phyloP scores from a whole-genome alignment of 371 early-diverging fungal species.

The Syncephalastrum sp. region DNA sequence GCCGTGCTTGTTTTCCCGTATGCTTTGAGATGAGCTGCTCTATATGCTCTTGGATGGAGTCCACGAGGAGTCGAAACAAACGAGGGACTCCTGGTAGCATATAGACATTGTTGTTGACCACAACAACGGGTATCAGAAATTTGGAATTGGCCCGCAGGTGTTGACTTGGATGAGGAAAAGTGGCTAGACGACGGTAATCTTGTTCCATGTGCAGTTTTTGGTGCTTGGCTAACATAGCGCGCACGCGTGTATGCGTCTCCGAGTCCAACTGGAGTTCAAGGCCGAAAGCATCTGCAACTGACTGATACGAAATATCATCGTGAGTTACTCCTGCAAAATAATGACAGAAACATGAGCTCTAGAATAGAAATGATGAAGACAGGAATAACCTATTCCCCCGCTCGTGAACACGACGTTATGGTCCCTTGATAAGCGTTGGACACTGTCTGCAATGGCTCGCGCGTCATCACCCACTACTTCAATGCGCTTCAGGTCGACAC shows the following conservation, averaged over 20 bases:
- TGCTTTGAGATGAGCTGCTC: constrained; percentile 15
- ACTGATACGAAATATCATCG: constrained; percentile 69
- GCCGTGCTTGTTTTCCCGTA: constrained; percentile 13
- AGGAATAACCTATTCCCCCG: constrained; percentile 63
- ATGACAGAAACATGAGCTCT: neutral
- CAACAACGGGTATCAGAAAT: constrained; percentile 42
- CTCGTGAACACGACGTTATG: constrained; percentile 69
- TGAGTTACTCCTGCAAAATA: constrained; percentile 51
- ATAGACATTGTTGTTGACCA: constrained; percentile 52
- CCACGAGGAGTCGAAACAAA: constrained; percentile 57
- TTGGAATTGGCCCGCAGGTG: constrained; percentile 37
- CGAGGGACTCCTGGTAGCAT: constrained; percentile 74
- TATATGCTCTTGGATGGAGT: constrained; percentile 31
- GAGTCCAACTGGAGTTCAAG: constrained; percentile 45
- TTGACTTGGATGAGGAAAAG: constrained; percentile 47
- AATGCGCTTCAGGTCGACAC: constrained; percentile 60
- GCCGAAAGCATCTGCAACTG: constrained; percentile 65
- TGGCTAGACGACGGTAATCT: constrained; percentile 58
- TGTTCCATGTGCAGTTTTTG: constrained; percentile 8
- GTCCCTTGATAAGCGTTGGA: constrained; percentile 44
- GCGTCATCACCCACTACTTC: constrained; percentile 62
- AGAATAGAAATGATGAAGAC: neutral
- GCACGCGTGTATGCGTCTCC: constrained; percentile 53
- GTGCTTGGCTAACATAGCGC: constrained; percentile 17
- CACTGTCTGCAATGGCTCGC: constrained; percentile 52